These are phyloP conservation scores for Dioscorea cayenensis DNA, from an alignment of 116 monocot genomes.

Conservation along the genomic window DNA sequence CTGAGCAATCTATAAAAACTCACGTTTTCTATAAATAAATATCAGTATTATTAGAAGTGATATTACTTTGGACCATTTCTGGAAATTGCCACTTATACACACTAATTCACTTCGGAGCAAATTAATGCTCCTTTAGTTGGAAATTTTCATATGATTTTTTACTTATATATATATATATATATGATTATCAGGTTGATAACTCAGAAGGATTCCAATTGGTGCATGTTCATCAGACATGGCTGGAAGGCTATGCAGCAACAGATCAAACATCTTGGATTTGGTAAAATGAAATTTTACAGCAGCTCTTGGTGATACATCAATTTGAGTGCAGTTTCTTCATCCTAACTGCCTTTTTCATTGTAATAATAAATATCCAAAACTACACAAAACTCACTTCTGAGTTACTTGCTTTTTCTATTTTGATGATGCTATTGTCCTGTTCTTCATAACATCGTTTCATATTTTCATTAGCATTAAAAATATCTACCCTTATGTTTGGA, in stretches of 20 bases:
- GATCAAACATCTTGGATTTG: conserved; percentile 27
- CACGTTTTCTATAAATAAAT: not conserved
- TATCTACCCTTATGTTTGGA: too few relatives aligned
- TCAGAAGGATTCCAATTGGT: conserved; percentile 29
- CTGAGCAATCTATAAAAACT: too few relatives aligned
- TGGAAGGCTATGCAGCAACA: conserved; percentile 39
- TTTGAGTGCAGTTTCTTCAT: not conserved
- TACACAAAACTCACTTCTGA: too few relatives aligned
- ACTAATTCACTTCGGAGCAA: too few relatives aligned
- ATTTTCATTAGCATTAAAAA: too few relatives aligned
- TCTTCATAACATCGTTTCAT: too few relatives aligned
- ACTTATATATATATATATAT: too few relatives aligned
- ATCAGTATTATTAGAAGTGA: not conserved
- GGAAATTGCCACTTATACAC: too few relatives aligned
- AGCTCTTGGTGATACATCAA: not conserved
- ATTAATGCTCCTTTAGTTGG: too few relatives aligned
- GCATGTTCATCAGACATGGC: conserved; percentile 73
- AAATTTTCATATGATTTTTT: too few relatives aligned
- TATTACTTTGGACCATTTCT: not conserved
- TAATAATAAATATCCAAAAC: not conserved
- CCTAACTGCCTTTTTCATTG: not conserved
- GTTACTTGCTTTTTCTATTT: too few relatives aligned
- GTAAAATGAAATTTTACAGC: conserved; percentile 7
- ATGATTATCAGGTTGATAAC: conserved; percentile 38
- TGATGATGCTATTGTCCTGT: too few relatives aligned